Conservation (phyloP, 2,329 filamentous ascomycete genomes). For the Chaetothyriales sp. region DNA sequence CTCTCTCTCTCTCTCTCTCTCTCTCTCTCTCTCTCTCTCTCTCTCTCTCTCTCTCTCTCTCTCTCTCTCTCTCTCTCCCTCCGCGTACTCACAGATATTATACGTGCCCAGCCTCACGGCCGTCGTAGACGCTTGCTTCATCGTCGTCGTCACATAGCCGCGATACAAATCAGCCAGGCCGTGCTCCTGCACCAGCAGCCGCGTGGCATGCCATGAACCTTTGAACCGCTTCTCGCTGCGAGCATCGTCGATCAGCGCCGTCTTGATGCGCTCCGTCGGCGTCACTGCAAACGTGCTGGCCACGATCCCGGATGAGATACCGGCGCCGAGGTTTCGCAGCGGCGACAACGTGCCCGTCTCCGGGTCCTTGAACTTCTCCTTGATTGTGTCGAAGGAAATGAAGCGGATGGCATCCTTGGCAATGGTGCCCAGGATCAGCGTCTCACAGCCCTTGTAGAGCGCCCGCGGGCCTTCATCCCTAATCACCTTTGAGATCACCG, state of each 20-base stretch:
- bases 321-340: constrained; percentile 43
- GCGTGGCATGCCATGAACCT: constrained; percentile 36
- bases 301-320: constrained; percentile 48
- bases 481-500: constrained; percentile 40
- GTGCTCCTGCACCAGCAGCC: constrained; percentile 35
- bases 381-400: constrained; percentile 50
- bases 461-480: constrained; percentile 41
- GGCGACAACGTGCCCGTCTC: constrained; percentile 43
- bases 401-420: constrained; percentile 53
- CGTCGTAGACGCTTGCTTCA: constrained; percentile 48
- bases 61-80: not conserved
- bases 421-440: constrained; percentile 44
- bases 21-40: too few relatives aligned
- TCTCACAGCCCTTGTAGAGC: constrained; percentile 48
- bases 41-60: too few relatives aligned
- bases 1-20: too few relatives aligned
- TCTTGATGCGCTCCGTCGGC: constrained; percentile 54
- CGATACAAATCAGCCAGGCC: constrained; percentile 40
- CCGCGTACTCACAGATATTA: constrained; percentile 28
- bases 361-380: constrained; percentile 35
- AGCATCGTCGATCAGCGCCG: constrained; percentile 50
- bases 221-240: constrained; percentile 32
- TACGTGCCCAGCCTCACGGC: constrained; percentile 49
- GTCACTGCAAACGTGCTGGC: constrained; percentile 51
- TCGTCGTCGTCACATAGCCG: constrained; percentile 44